Base-by-base conservation (phyloP, 1,139 yeast genomes). In the Geotrichum australiense region DNA sequence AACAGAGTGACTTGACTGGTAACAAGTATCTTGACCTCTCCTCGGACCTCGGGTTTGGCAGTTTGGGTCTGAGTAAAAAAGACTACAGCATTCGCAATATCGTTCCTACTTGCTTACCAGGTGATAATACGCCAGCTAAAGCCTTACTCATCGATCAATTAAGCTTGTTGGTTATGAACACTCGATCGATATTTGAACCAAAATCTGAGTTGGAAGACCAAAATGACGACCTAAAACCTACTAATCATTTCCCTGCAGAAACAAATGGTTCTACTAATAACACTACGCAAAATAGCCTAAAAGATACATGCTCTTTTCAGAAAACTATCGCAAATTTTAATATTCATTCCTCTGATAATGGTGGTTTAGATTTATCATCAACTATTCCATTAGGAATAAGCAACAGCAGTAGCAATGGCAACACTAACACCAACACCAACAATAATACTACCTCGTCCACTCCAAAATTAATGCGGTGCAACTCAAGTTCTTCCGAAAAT, bases 91-190 rank as follows among this genome's bases (percentile, higher is more conserved):
- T 37, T 27, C 18, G 30, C 3, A 29, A 34, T 10, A 28, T 42
- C 21, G 37, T 42, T 20, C 45, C 45, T 15, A 30, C 31, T 6
- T 10, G 32, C n/a, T 38, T 50, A 10, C 54, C 54, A 8, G 55
- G 55, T 15, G 49, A 43, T 10, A 50, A 51, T 40, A 47, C 53
- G 11, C 53, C 56, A 2, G 52, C 53, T 3, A 53, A 53, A 40
- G 43, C 47, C 15, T 43, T 47, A 20, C 46, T 53, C 35, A 16
- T 50, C 15, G 50, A 53, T 23, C 49, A 45, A 34, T 41, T 52
- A 15, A 38, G 42, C 28, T 31, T 38, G 22, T 41, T 51, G 20
- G 45, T 45, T 12, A 38, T 18, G 4, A 39, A 36, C 25, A 40
- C 46, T 2, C 21, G 32, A n/a, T 31, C 46, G 10, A 30, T 40